Base-by-base conservation (phyloP, 1,284 basidiomycete species). In the Trichosporon sp. region DNA sequence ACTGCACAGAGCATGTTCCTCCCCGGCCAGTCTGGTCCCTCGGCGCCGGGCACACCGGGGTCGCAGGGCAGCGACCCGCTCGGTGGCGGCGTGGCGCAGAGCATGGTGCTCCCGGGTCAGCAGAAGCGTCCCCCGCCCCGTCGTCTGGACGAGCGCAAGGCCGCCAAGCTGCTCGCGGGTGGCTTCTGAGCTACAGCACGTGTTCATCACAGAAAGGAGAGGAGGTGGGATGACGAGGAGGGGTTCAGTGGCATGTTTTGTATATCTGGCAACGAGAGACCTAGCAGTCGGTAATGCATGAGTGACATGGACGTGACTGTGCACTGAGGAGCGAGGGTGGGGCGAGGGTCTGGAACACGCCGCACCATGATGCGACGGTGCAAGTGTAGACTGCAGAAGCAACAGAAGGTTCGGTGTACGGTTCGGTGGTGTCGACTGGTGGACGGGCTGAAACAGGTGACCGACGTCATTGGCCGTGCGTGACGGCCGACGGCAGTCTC, bases 81-180 rank as follows among this genome's bases (percentile, higher is more conserved):
- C 7, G 61, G 63, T 14, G 73, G 69, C 65, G 68, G 65, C 4
- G 78, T 82, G 78, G 75, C 78, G 14, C 81, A 83, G 75, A 82
- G 81, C 71, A 81, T 83, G 79, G 74, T 80, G 37, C 70, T 81
- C 4, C 80, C 80, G 21, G 76, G 75, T 1, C 70, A 71, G 19
- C 68, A 75, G 31, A 76, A 75, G 19, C 65, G 79, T 14, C 70
- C 72, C 10, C 69, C 74, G 19, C 75, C 72, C 6, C 76, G 77
- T 48, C 64, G 77, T 21, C 68, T 83, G 69, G 82, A 83, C 68
- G 81, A 82, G 76, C 75, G 80, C 65, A 78, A 81, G 70, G 82
- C 81, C 4, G 82, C 82, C 6, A 83, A 80, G 75, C 72, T 83
- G 71, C 76, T 83, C 21, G 81, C 82, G 5, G 80, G 80, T 2